Conservation (phyloP, 176 grass and related monocot species). For the Raddia distichophylla region DNA sequence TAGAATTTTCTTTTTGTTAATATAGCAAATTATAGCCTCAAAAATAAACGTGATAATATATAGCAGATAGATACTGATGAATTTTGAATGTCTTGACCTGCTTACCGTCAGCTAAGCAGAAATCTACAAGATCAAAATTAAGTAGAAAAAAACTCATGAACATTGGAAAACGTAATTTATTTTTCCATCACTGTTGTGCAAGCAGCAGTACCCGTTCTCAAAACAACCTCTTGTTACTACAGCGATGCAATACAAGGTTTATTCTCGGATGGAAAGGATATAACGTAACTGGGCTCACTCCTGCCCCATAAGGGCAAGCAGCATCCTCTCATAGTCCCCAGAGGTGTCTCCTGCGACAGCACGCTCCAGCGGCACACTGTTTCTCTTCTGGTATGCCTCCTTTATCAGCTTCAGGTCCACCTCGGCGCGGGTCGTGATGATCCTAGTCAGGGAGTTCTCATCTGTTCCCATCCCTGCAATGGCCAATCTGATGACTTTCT, state of each 20-base stretch:
- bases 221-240: not conserved
- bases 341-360: conserved; percentile 70
- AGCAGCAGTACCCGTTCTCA: not conserved
- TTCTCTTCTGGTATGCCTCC: conserved; percentile 82
- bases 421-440: conserved; percentile 85
- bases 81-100: no score
- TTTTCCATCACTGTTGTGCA: conserved; percentile 33
- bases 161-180: conserved; percentile 4
- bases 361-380: conserved; percentile 61
- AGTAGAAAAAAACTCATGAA: not conserved
- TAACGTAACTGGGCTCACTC: conserved; percentile 12
- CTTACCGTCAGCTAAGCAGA: not conserved
- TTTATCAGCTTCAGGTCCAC: conserved; percentile 82
- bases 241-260: conserved; percentile 25
- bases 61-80: no score
- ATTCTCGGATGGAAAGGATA: not conserved
- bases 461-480: conserved; percentile 73
- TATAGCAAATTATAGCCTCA: no score
- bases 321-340: conserved; percentile 80
- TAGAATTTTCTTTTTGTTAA: no score
- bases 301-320: conserved; percentile 73
- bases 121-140: not conserved
- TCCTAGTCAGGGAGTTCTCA: conserved; percentile 71
- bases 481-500: conserved; percentile 74
- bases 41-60: no score